Evolutionary conservation across 192 early-diverging fungal species (phyloP).

Genomic region (Coemansia sp.): DNA sequence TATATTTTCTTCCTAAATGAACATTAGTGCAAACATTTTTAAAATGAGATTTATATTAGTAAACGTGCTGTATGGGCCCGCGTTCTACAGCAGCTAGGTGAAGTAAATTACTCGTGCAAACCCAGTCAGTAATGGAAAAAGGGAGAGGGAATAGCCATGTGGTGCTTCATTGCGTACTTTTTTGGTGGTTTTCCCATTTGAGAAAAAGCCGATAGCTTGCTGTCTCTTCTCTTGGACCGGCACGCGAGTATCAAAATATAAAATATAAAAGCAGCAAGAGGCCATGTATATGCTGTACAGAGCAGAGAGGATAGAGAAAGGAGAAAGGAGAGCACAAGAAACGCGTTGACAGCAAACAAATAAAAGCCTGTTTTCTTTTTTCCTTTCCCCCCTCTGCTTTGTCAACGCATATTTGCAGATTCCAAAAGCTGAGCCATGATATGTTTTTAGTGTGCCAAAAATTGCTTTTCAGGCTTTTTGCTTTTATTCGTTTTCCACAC

Average conservation of each 20-base stretch:
- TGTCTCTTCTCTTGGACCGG: constrained; percentile 5
- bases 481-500: neutral
- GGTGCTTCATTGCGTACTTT: neutral
- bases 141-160: neutral
- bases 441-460: too few species aligned
- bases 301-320: neutral
- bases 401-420: too few species aligned
- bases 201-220: neutral
- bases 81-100: neutral
- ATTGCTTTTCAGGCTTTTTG: too few species aligned
- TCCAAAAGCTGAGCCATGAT: neutral
- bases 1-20: neutral
- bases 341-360: constrained; percentile 10
- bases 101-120: neutral
- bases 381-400: too few species aligned
- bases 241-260: neutral
- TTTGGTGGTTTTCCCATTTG: constrained; percentile 8
- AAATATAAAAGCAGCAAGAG: neutral
- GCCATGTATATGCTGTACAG: neutral
- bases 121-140: neutral
- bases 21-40: neutral
- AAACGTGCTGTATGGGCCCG: neutral
- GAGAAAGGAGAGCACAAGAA: neutral
- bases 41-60: neutral
- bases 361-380: neutral